These are phyloP conservation scores for Venturia effusa DNA, from an alignment of 2,329 filamentous ascomycete species.

Conservation along the genomic window DNA sequence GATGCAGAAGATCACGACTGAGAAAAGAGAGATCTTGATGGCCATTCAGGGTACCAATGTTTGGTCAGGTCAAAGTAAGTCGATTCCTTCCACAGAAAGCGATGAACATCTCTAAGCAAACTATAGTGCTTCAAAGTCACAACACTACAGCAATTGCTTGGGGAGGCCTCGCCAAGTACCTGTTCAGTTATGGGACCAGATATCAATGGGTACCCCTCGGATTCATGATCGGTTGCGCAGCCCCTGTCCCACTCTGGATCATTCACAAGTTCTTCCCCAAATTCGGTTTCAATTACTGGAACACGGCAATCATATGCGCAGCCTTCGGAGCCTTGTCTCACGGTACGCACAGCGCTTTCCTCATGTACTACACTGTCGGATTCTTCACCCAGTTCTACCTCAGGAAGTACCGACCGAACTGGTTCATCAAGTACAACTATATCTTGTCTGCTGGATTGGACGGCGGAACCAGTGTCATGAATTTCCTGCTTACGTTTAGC, in stretches of 20 bases:
- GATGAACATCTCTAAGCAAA: background rate
- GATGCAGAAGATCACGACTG: constrained; percentile 33
- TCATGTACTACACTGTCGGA: constrained; percentile 24
- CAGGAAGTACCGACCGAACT: constrained; percentile 23
- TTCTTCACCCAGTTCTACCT: constrained; percentile 27
- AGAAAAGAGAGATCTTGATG: constrained; percentile 31
- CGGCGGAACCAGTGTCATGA: constrained; percentile 29
- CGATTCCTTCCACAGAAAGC: background rate
- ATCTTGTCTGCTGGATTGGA: constrained; percentile 30
- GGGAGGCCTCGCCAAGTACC: constrained; percentile 14
- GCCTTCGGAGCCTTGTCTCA: constrained; percentile 33
- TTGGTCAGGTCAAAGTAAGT: constrained; percentile 30
- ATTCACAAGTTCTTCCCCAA: constrained; percentile 19
- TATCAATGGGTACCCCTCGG: constrained; percentile 29
- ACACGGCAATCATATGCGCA: constrained; percentile 33
- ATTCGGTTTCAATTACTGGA: constrained; percentile 21
- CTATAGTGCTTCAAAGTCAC: constrained; percentile 28
- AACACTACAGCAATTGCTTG: constrained; percentile 24
- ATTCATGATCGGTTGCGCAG: constrained; percentile 28
- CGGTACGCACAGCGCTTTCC: constrained; percentile 30
- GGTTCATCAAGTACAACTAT: constrained; percentile 34
- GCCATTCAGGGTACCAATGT: constrained; percentile 31
- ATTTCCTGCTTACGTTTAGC: constrained; percentile 33
- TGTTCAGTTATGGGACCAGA: constrained; percentile 24
- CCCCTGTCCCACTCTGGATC: constrained; percentile 25